Evolutionary conservation across 306 rosid species (phyloP).

Genomic region (Casuarina cunninghamiana): DNA sequence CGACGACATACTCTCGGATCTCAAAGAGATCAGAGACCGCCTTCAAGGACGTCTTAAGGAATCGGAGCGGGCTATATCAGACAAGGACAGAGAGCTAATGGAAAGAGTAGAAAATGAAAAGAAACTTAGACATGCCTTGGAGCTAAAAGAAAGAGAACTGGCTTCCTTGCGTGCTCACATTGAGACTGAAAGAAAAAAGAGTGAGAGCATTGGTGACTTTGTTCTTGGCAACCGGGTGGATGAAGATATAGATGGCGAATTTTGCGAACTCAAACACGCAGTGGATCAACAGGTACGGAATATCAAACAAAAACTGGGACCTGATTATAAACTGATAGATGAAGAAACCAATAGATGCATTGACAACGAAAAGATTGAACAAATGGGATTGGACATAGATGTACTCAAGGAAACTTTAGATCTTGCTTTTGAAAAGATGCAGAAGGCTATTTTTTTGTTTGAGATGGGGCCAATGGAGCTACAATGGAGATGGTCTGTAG

Average conservation of each 20-base stretch:
- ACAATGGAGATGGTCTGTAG: slow-evolving; percentile 57
- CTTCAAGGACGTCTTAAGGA: slow-evolving; percentile 68
- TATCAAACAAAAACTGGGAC: slow-evolving; percentile 52
- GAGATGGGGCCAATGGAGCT: slow-evolving; percentile 77
- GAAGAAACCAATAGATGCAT: slow-evolving; percentile 33
- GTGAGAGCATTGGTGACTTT: slow-evolving; percentile 28
- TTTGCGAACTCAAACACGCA: slow-evolving; percentile 37
- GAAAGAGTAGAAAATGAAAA: slow-evolving; percentile 48
- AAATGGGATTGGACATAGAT: slow-evolving; percentile 82
- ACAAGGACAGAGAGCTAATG: slow-evolving; percentile 64
- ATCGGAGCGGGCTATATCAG: slow-evolving; percentile 58
- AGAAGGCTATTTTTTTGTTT: slow-evolving; percentile 46
- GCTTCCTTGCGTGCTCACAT: slow-evolving; percentile 32
- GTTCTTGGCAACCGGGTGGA: slow-evolving; percentile 18
- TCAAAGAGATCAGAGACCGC: slow-evolving; percentile 63
- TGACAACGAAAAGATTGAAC: slow-evolving; percentile 55
- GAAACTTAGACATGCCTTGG: slow-evolving; percentile 49
- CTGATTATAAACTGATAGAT: slow-evolving; percentile 27
- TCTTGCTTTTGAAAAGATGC: slow-evolving; percentile 79
- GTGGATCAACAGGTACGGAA: slow-evolving; percentile 58
- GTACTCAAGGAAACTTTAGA: slow-evolving; percentile 72
- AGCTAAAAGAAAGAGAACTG: slow-evolving; percentile 51
- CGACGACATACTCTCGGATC: slow-evolving; percentile 60
- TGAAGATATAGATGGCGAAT: slow-evolving; percentile 33
- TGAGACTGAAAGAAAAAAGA: slow-evolving; percentile 28